Percentiles rank a stretch among this genome's conserved stretches.
Conservation (phyloP, 2,329 filamentous ascomycete species). For the Verticillium albo-atrum region DNA sequence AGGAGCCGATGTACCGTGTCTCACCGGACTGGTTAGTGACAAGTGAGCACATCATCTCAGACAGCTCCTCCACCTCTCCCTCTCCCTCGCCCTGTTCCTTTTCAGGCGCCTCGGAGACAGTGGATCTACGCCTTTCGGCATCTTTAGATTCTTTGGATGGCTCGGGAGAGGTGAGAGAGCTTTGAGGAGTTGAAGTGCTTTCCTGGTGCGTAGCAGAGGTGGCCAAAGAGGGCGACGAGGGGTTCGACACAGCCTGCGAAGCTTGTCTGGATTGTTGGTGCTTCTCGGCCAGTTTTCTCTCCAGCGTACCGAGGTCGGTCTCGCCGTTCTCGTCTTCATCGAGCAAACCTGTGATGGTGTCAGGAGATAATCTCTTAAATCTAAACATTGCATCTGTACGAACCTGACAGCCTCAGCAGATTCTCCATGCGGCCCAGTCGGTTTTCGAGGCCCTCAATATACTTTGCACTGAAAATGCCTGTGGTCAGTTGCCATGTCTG, state of each 20-base stretch:
- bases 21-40: conserved; percentile 94
- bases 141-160: conserved; percentile 31
- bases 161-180: conserved; percentile 50
- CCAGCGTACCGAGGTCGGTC: conserved; percentile 82
- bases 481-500: background rate
- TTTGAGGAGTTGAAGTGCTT: conserved; percentile 43
- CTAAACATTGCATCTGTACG: background rate
- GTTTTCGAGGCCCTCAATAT: conserved; percentile 95
- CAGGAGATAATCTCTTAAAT: background rate
- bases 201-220: conserved; percentile 36
- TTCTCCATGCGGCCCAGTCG: conserved; percentile 94
- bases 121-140: background rate
- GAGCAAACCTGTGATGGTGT: conserved; percentile 55
- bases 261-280: conserved; percentile 44
- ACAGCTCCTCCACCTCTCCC: conserved; percentile 78
- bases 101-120: conserved; percentile 16
- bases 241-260: conserved; percentile 42
- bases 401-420: conserved; percentile 75
- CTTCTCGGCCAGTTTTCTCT: conserved; percentile 67
- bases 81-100: conserved; percentile 45
- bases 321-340: conserved; percentile 80
- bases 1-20: conserved; percentile 94
- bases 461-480: conserved; percentile 67
- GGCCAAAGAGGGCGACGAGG: conserved; percentile 46
- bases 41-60: conserved; percentile 98